These are phyloP conservation scores for Aspergillus sparsus DNA, from an alignment of 495 filamentous ascomycete species.

Conservation along the genomic window DNA sequence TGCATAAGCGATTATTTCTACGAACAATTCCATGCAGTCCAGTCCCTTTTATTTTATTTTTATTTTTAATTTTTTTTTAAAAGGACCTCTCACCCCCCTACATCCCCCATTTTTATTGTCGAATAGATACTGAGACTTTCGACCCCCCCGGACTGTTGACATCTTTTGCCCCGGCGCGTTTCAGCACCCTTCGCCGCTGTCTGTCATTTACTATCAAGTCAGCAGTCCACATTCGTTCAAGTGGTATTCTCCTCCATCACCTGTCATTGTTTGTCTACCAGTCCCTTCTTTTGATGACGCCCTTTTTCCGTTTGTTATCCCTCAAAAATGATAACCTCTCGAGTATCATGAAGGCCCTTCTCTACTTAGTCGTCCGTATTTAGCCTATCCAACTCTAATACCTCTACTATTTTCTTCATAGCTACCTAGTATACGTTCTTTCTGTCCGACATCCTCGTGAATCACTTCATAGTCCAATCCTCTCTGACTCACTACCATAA, in stretches of 20 bases:
- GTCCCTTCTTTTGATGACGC: not conserved
- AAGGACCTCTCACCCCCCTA: constrained; percentile 12
- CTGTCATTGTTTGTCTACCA: not conserved
- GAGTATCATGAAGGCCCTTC: not conserved
- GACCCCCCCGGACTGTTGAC: constrained; percentile 14
- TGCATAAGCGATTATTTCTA: constrained; percentile 23
- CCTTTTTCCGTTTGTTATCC: not conserved
- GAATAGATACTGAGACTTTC: constrained; percentile 20
- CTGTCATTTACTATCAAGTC: constrained; percentile 6
- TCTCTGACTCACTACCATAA: not conserved
- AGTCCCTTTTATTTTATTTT: constrained; percentile 14
- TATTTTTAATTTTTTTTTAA: not conserved
- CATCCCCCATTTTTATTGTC: constrained; percentile 16
- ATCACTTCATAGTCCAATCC: not conserved
- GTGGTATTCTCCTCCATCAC: constrained; percentile 2
- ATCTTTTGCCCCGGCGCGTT: constrained; percentile 10
- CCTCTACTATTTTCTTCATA: constrained; percentile 4
- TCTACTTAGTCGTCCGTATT: not conserved
- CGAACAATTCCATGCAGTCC: constrained; percentile 25
- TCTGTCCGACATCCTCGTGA: not conserved
- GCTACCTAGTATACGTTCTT: not conserved
- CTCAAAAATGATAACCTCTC: not conserved
- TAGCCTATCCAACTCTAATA: not conserved
- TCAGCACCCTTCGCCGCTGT: constrained; percentile 4
- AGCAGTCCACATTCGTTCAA: constrained; percentile 6